phyloP scores from a whole-genome alignment of 306 rosid genomes.

The Prosopis cineraria region DNA sequence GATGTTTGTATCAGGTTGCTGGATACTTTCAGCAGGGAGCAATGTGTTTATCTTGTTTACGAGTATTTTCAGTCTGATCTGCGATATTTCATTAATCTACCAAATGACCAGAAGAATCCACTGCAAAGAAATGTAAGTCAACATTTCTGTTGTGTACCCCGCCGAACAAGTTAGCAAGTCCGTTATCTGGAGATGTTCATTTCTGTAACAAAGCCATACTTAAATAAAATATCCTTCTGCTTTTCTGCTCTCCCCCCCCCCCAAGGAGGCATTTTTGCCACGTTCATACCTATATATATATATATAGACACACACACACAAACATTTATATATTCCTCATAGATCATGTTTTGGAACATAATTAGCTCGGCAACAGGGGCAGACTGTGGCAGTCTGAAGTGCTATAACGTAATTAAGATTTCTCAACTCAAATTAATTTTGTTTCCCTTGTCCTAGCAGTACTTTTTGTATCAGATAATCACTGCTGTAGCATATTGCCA shows the following conservation, averaged over 20 bases:
- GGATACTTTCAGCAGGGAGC: neutral
- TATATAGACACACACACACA: no score
- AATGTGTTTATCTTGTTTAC: neutral
- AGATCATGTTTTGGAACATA: no score
- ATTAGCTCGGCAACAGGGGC: no score
- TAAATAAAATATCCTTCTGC: no score
- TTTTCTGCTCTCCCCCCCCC: no score
- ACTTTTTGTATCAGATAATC: constrained; percentile 23
- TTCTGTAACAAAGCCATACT: no score
- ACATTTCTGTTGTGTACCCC: neutral
- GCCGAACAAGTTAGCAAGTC: neutral
- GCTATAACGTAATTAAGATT: neutral
- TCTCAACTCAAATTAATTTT: neutral
- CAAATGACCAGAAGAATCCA: neutral
- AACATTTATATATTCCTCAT: no score
- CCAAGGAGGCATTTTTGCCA: no score
- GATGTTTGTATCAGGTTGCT: neutral
- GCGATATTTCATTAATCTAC: neutral
- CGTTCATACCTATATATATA: no score
- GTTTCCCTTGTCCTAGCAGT: neutral
- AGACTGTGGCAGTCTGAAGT: no score
- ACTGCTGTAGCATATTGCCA: constrained; percentile 21
- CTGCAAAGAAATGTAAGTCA: neutral
- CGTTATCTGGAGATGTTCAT: neutral
- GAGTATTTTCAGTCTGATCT: neutral